A percentile compares a stretch with the other conserved stretches of the same genome.
Conservation (phyloP, 1,284 basidiomycete species). For the Schizopora paradoxa region DNA sequence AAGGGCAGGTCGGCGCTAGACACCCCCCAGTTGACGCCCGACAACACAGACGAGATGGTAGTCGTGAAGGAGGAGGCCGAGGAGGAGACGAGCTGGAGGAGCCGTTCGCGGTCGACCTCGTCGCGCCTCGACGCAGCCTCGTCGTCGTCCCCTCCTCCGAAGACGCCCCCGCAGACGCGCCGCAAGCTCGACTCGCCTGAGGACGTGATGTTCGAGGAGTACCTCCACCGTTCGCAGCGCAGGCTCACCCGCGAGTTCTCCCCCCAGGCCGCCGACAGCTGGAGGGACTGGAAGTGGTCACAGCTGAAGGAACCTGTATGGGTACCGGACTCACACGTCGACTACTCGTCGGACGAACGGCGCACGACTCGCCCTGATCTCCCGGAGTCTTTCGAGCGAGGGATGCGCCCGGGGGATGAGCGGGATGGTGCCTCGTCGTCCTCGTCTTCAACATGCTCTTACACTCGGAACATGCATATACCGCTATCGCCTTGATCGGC, state of each 20-base stretch:
- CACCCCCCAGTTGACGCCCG: no score
- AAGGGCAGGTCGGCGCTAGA: not conserved
- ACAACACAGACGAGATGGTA: not conserved
- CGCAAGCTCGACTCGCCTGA: constrained; percentile 1
- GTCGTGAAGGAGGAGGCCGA: constrained; percentile 10
- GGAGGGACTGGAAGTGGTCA: constrained; percentile 13
- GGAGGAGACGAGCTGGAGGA: not conserved
- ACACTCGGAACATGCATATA: no score
- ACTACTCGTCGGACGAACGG: no score
- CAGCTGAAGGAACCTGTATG: constrained; percentile 15
- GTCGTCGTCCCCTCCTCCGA: constrained; percentile 7
- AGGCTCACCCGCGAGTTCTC: constrained; percentile 10
- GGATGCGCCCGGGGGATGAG: no score
- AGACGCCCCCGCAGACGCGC: not conserved
- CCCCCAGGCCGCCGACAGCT: constrained; percentile 11
- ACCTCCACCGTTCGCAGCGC: constrained; percentile 12
- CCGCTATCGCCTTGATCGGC: no score
- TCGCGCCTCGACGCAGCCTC: constrained; percentile 3
- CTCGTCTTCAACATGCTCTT: no score
- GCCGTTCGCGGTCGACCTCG: constrained; percentile 4
- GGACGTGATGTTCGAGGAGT: constrained; percentile 14
- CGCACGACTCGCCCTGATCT: no score
- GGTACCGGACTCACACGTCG: no score
- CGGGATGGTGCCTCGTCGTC: no score
- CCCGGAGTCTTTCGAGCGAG: no score